Conservation (phyloP, 768 basidiomycete genomes). For the Porphyrellus cyaneotinctus region DNA sequence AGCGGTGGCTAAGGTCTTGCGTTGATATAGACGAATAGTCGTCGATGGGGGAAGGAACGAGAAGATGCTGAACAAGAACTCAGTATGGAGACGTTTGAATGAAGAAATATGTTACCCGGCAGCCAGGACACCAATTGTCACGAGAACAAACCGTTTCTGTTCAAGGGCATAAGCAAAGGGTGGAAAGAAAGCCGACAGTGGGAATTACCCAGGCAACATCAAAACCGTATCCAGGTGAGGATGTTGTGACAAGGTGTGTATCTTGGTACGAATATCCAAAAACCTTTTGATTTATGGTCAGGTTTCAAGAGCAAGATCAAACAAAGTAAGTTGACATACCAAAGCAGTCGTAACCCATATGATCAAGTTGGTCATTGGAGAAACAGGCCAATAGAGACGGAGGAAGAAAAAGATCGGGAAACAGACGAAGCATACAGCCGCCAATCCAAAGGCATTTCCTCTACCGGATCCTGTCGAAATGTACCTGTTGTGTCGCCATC, state of each 20-base stretch:
- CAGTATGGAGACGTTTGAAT: not conserved
- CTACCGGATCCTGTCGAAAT: conserved; percentile 57
- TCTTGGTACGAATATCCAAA: conserved; percentile 74
- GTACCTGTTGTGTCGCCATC: conserved; percentile 44
- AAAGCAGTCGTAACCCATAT: conserved; percentile 60
- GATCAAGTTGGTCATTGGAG: conserved; percentile 68
- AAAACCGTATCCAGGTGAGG: conserved; percentile 56
- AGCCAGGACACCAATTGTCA: conserved; percentile 65
- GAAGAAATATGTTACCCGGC: conserved; percentile 55
- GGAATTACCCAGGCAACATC: conserved; percentile 67
- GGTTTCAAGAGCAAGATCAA: not conserved
- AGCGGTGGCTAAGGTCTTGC: conserved; percentile 64
- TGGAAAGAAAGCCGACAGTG: not conserved
- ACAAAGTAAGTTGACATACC: conserved; percentile 42
- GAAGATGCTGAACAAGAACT: conserved; percentile 43
- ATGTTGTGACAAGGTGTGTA: conserved; percentile 42
- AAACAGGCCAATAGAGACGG: conserved; percentile 70
- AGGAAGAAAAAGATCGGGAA: conserved; percentile 71
- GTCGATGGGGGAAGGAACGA: conserved; percentile 73
- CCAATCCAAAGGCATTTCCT: conserved; percentile 69
- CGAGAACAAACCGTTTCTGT: conserved; percentile 65
- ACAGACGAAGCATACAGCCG: conserved; percentile 59
- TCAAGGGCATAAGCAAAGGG: not conserved
- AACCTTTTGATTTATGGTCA: conserved; percentile 38
- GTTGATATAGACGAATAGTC: conserved; percentile 71